phyloP scores from a whole-genome alignment of 2,329 filamentous ascomycete genomes.

The Pseudomassariella vexata region DNA sequence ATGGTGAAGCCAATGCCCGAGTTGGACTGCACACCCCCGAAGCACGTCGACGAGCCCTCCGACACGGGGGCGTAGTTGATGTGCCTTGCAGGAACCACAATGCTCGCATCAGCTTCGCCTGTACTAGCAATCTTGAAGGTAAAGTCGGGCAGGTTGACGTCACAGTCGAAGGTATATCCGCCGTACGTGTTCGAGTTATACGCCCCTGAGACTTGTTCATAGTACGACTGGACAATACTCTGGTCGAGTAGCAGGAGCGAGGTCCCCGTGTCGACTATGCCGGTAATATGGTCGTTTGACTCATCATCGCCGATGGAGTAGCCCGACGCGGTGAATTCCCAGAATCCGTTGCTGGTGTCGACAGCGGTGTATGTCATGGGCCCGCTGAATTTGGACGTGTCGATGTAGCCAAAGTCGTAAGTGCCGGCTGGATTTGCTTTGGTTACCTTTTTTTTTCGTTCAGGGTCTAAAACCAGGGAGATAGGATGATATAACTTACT shows the following conservation, averaged over 20 bases:
- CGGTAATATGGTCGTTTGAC: slow-evolving; percentile 11
- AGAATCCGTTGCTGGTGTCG: slow-evolving; percentile 53
- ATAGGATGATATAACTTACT: too few relatives aligned
- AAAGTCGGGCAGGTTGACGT: slow-evolving; percentile 33
- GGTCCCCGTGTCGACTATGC: slow-evolving; percentile 20
- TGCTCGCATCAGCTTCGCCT: too few relatives aligned
- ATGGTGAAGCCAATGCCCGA: slow-evolving; percentile 40
- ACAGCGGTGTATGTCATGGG: slow-evolving; percentile 51
- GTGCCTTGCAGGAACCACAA: slow-evolving; percentile 35
- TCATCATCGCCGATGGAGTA: slow-evolving; percentile 13
- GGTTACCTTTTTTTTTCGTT: background rate
- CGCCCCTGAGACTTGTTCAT: slow-evolving; percentile 16
- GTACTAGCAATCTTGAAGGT: slow-evolving; percentile 34
- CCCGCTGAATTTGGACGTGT: slow-evolving; percentile 50
- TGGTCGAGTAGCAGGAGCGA: slow-evolving; percentile 20
- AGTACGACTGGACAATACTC: slow-evolving; percentile 17
- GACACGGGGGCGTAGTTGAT: slow-evolving; percentile 37
- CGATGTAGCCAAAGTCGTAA: slow-evolving; percentile 42
- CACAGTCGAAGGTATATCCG: slow-evolving; percentile 37
- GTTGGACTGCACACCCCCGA: slow-evolving; percentile 33
- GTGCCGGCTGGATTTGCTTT: slow-evolving; percentile 18
- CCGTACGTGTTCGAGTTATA: slow-evolving; percentile 14
- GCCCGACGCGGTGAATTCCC: slow-evolving; percentile 44
- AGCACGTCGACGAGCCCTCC: slow-evolving; percentile 35
- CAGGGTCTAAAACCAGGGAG: background rate